Evolutionary conservation across 2,329 filamentous ascomycete genomes (phyloP).

Genomic region (Penicillium glabrum): DNA sequence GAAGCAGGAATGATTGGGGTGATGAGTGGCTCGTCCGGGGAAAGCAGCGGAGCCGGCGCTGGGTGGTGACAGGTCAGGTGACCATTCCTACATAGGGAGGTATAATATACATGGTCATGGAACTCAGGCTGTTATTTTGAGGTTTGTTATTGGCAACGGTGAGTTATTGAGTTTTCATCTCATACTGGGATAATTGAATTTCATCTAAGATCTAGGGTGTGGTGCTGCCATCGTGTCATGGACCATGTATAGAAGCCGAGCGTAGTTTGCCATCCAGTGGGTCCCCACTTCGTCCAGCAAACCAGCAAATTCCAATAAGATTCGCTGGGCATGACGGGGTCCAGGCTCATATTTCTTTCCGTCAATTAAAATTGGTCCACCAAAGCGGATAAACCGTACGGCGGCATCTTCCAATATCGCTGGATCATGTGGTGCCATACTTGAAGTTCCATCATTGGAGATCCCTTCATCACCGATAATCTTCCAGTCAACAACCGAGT

Average conservation of each 20-base stretch:
- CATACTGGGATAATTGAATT: not conserved
- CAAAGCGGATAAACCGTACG: constrained; percentile 3
- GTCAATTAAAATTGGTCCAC: constrained; percentile 7
- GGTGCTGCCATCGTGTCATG: constrained; percentile 7
- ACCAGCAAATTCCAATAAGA: constrained; percentile 9
- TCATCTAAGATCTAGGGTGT: not conserved
- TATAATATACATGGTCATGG: not conserved
- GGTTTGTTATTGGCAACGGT: not conserved
- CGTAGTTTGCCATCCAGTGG: constrained; percentile 12
- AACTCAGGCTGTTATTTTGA: not conserved
- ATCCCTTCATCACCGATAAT: constrained; percentile 2
- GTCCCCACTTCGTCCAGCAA: constrained; percentile 11
- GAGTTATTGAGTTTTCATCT: not conserved
- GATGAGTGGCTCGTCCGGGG: constrained; percentile 10
- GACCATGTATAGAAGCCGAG: constrained; percentile 7
- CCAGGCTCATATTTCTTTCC: constrained; percentile 3
- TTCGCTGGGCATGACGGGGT: constrained; percentile 7
- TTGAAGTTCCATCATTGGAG: not conserved
- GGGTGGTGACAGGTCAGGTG: constrained; percentile 10
- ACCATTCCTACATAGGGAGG: not conserved
- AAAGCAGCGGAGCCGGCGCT: not conserved
- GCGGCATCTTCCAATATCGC: not conserved
- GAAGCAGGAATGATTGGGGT: not conserved
- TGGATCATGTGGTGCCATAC: not conserved
- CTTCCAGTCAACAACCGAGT: constrained; percentile 5